Conservation (phyloP, 345 rosid species). For the Microcos paniculata region DNA sequence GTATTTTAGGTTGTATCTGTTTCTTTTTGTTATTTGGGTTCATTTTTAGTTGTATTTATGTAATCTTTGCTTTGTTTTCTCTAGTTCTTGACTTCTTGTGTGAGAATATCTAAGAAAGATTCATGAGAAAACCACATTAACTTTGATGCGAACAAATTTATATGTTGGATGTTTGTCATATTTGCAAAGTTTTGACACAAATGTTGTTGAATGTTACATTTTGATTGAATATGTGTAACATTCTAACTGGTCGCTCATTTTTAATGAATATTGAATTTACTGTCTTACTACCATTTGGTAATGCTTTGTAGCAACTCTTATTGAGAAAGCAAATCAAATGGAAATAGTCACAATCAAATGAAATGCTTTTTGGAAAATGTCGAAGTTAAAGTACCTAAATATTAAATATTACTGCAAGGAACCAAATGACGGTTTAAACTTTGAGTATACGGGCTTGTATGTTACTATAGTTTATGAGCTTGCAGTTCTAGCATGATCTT, state of each 20-base stretch:
- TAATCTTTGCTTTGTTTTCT: neutral
- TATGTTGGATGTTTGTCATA: no score
- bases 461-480: neutral
- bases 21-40: neutral
- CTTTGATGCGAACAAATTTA: no score
- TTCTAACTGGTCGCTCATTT: neutral
- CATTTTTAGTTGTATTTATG: neutral
- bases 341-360: neutral
- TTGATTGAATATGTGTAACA: neutral
- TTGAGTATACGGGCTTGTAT: neutral
- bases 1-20: neutral
- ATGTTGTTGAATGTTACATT: neutral
- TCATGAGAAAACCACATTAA: neutral
- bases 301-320: neutral
- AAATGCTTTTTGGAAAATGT: neutral
- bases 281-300: neutral
- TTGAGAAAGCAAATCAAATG: neutral
- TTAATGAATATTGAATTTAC: neutral
- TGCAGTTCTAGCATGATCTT: slow-evolving; percentile 8
- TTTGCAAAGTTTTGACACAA: neutral
- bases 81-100: neutral
- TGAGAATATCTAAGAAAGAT: no score
- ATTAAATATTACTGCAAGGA: neutral
- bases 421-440: neutral
- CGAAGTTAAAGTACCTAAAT: neutral